Base-by-base conservation (phyloP, 1,139 yeast genomes). In the Scheffersomyces quercinus region DNA sequence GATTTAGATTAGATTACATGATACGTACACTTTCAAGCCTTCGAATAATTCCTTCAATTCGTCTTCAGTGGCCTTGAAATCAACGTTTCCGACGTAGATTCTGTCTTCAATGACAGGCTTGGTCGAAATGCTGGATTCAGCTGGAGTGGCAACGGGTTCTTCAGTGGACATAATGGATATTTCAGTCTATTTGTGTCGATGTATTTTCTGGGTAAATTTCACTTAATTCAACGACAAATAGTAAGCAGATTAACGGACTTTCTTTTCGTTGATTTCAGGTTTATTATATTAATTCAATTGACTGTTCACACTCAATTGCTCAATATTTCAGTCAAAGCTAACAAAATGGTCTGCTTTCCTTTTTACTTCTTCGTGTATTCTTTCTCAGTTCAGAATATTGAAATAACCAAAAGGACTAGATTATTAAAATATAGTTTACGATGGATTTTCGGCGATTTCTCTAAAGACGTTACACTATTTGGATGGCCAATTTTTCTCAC, bases 21-120 rank as follows among this genome's bases (percentile, higher is more conserved):
- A 31, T 51, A 64, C 71, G 37, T 64, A 66, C 70, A 69, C 70
- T 13, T 62, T 62, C 44, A 64, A 68, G n/a, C 60, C 73, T 44
- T 64, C 64, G 48, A 81, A 70, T 50, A 75, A 71, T 33, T 68
- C 71, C 42, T 58, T 59, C 49, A 82, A 68, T 42, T 80, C 85
- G 4, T 70, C 75, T 56, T 79, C 84, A 29, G 78, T 75, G 35
- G 83, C 77, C 40, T 70, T 62, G 58, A 67, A 80, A 56, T 78
- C 79, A 47, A 82, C 76, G 55, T 82, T 82, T 43, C 81, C 79
- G 46, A 82, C 43, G 48, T 56, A 58, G 50, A 73, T 63, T 68
- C 78, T 72, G 38, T 69, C 73, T 56, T 67, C 74, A 56, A 71
- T 68, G 39, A 64, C 55, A 42, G 64, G 63, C 50, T 67, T 65